Percentiles rank a stretch among this genome's conserved stretches.
Evolutionary conservation across 768 basidiomycete species (phyloP).

Genomic region (Russula dissimulans): DNA sequence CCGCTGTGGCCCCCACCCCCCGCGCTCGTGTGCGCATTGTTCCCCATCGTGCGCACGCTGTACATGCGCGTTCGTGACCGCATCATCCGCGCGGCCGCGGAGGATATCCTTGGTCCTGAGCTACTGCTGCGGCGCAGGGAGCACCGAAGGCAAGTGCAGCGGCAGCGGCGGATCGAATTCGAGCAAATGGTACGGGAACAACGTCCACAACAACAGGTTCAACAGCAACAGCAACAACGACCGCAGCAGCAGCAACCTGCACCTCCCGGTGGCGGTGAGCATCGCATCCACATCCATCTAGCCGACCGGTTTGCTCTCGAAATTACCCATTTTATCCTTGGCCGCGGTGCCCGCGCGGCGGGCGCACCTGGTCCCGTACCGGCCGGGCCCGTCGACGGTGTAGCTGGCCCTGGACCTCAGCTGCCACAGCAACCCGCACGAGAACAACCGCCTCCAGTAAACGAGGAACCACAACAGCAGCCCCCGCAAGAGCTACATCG

Average conservation of each 20-base stretch:
- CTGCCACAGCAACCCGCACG: not conserved
- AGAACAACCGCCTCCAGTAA: not conserved
- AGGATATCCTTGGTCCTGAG: not conserved
- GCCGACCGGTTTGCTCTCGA: conserved; percentile 18
- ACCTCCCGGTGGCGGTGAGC: conserved; percentile 9
- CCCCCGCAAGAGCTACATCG: not conserved
- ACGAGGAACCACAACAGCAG: not conserved
- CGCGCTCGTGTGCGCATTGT: conserved; percentile 23
- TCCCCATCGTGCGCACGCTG: conserved; percentile 22
- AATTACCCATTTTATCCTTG: not conserved
- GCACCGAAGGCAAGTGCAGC: not conserved
- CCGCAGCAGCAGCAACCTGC: not conserved
- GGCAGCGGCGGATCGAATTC: not conserved
- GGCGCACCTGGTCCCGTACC: not conserved
- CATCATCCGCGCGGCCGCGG: conserved; percentile 22
- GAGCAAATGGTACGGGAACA: not conserved
- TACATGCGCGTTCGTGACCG: conserved; percentile 22
- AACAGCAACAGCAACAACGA: not conserved
- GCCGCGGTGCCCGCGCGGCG: not conserved
- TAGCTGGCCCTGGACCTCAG: not conserved
- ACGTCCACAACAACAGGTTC: not conserved
- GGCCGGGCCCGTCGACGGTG: not conserved
- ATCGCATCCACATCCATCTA: conserved; percentile 21
- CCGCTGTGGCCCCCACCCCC: conserved; percentile 30
- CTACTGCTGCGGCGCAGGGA: not conserved